Conservation (phyloP, 2,329 filamentous ascomycete species). For the Aspergillus sp. region DNA sequence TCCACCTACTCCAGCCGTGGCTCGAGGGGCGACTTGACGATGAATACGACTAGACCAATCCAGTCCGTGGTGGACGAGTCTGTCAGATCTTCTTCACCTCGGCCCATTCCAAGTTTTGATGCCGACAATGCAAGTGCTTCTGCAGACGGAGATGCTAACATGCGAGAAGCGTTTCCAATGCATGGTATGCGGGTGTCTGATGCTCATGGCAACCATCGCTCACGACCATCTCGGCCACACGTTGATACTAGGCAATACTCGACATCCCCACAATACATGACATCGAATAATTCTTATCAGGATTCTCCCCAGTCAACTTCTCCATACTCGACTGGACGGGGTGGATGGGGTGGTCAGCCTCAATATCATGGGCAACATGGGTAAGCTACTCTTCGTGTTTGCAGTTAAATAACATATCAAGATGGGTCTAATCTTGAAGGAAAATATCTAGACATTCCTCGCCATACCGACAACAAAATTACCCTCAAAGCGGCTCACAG, state of each 20-base stretch:
- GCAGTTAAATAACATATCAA: too few relatives aligned
- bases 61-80: constrained; percentile 23
- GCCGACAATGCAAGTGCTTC: constrained; percentile 23
- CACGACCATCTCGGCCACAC: constrained; percentile 36
- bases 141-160: constrained; percentile 25
- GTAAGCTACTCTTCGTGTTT: constrained; percentile 33
- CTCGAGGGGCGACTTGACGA: constrained; percentile 16
- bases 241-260: constrained; percentile 47
- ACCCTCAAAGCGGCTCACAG: constrained; percentile 50
- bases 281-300: constrained; percentile 52
- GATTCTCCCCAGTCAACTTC: constrained; percentile 60
- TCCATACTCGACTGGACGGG: constrained; percentile 53
- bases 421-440: too few relatives aligned
- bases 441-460: constrained; percentile 54
- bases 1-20: constrained; percentile 19
- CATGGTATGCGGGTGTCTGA: constrained; percentile 31
- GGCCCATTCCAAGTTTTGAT: constrained; percentile 27
- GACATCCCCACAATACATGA: constrained; percentile 56
- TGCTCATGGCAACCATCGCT: constrained; percentile 21
- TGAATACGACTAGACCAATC: constrained; percentile 24
- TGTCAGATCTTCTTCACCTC: constrained; percentile 26
- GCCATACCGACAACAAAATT: constrained; percentile 55
- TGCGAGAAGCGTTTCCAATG: constrained; percentile 28
- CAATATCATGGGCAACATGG: constrained; percentile 44
- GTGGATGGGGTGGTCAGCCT: constrained; percentile 47